Conservation (phyloP, 1,284 basidiomycete species). For the Phellinidium pouzarii region DNA sequence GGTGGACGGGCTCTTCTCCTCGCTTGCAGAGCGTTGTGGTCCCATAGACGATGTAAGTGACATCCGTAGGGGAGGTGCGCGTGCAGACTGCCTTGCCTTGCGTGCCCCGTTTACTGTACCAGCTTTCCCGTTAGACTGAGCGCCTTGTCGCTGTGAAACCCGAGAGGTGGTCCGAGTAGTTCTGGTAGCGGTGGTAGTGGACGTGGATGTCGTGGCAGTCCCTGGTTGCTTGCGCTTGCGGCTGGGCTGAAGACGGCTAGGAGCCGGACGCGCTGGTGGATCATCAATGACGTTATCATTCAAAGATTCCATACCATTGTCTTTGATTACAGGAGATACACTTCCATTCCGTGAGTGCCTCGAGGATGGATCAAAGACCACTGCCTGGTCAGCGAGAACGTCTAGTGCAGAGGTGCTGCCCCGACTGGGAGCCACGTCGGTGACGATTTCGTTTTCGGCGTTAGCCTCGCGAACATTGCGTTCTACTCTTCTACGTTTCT, state of each 20-base stretch:
- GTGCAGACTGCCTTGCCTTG: neutral
- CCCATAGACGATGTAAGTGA: neutral
- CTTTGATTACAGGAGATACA: neutral
- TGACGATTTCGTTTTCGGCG: neutral
- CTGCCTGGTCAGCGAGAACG: constrained; percentile 18
- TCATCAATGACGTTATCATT: neutral
- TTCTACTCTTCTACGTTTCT: constrained; percentile 8
- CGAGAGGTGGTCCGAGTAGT: neutral
- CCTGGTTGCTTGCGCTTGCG: constrained; percentile 2
- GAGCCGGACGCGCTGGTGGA: neutral
- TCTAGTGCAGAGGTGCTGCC: constrained; percentile 15
- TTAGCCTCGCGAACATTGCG: neutral
- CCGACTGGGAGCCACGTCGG: neutral
- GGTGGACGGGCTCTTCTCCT: neutral
- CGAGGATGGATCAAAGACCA: constrained; percentile 3
- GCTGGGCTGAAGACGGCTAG: neutral
- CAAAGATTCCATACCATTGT: neutral
- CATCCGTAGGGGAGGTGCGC: neutral
- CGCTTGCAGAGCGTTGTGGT: constrained; percentile 3
- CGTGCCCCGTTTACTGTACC: neutral
- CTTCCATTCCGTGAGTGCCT: constrained; percentile 2
- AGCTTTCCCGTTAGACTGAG: neutral
- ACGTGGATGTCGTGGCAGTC: neutral
- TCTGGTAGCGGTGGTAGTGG: neutral
- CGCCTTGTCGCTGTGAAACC: neutral